Base-by-base conservation (phyloP, 2,329 filamentous ascomycete genomes). In the Alternaria atra region DNA sequence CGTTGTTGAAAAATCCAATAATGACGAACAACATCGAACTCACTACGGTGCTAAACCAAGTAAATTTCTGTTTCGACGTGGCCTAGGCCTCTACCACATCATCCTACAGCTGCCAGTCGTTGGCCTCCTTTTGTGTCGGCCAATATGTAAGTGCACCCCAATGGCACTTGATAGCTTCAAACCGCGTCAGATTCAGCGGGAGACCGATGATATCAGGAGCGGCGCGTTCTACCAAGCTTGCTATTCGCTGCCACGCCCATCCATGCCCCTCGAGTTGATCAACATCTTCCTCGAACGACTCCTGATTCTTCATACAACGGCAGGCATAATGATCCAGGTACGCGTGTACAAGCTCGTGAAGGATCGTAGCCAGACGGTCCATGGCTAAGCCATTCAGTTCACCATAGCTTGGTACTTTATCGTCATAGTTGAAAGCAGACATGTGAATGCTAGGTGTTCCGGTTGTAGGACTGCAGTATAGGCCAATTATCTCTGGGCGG, bases 291-390 rank as follows among this genome's bases (percentile, higher is more conserved):
- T 23, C 30, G 0, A 0, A 42, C 3, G 40, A 43, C 12, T 6
- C 6, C 2, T 0, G 15, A 13, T 25, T 1, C 0, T 6, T 0
- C 23, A 15, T 1, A 13, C 20, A 43, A 5, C 1, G 40, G 20
- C 46, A 48, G 13, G 46, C 46, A 17, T 48, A 34, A 9, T 10
- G 1, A 2, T 15, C 17, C 8, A 48, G 3, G 23, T 48, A 48
- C 3, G 30, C 44, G 17, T 34, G 44, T 8, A 48, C 29, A 2
- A 48, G 30, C 44, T 23, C 44, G 17, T 48, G 12, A 9, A 48
- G 44, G n/a, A 47, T 5, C 1, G 44, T 47, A 8, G 3, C 12
- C 4, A 47, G n/a, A 8, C 44, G 44, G 3, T 1, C 3, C n/a
- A 20, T 13, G 10, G n/a, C 44, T 2, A 8, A 0, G 2, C 0